These are phyloP conservation scores for Sanguinoderma infundibulare DNA, from an alignment of 1,284 basidiomycete genomes.

Conservation along the genomic window DNA sequence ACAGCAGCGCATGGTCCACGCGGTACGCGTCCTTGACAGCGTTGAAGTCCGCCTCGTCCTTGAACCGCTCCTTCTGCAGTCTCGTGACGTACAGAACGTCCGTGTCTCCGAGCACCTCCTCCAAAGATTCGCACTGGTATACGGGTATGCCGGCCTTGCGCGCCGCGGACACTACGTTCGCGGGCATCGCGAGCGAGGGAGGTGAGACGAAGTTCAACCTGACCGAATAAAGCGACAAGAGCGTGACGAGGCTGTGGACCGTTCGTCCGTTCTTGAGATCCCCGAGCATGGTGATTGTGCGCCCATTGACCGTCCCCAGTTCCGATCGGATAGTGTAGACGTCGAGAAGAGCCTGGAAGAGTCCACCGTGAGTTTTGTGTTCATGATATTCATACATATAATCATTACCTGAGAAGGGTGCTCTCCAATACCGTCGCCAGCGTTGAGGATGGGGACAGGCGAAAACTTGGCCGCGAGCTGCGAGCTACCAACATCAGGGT, in stretches of 20 bases:
- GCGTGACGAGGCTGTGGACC: constrained; percentile 93
- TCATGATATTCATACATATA: not conserved
- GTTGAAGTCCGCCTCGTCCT: constrained; percentile 83
- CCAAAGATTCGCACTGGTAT: constrained; percentile 82
- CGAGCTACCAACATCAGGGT: constrained; percentile 92
- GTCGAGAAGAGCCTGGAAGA: constrained; percentile 81
- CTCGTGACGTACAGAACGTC: constrained; percentile 98
- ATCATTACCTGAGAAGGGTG: constrained; percentile 97
- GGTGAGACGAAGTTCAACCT: constrained; percentile 97
- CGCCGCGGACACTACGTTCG: constrained; percentile 82
- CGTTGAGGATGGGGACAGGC: constrained; percentile 95
- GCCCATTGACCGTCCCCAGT: constrained; percentile 96
- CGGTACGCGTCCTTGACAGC: constrained; percentile 93
- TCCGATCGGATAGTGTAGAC: constrained; percentile 98
- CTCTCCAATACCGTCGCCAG: constrained; percentile 96
- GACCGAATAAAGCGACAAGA: constrained; percentile 93
- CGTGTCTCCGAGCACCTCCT: constrained; percentile 91
- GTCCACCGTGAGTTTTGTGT: constrained; percentile 1
- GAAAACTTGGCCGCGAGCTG: constrained; percentile 94
- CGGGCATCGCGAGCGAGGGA: constrained; percentile 89
- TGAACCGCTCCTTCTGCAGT: constrained; percentile 95
- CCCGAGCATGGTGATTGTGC: constrained; percentile 93
- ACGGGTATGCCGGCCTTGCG: constrained; percentile 84
- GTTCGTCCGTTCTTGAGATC: constrained; percentile 99
- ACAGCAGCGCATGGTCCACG: constrained; percentile 92